These are phyloP conservation scores for Raffaelea deltoideospora DNA, from an alignment of 2,329 filamentous ascomycete genomes.

Conservation along the genomic window DNA sequence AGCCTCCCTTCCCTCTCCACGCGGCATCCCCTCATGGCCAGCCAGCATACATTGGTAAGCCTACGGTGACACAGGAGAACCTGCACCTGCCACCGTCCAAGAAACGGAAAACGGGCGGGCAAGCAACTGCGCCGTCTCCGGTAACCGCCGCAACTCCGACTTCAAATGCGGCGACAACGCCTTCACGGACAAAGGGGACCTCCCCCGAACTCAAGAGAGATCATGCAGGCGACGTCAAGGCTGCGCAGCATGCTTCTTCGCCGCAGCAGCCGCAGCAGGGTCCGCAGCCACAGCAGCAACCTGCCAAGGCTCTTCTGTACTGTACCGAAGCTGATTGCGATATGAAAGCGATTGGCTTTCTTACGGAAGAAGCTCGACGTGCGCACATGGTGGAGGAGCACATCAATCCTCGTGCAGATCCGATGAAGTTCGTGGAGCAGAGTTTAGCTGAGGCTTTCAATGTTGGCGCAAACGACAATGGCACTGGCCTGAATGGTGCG, in stretches of 20 bases:
- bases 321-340: conserved; percentile 44
- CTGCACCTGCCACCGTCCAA: conserved; percentile 40
- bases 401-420: conserved; percentile 37
- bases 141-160: conserved; percentile 20
- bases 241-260: background rate
- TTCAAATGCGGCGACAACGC: conserved; percentile 10
- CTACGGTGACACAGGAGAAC: conserved; percentile 35
- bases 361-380: conserved; percentile 36
- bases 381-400: conserved; percentile 45
- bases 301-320: conserved; percentile 25
- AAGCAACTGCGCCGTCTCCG: conserved; percentile 21
- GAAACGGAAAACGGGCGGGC: conserved; percentile 33
- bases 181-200: conserved; percentile 30
- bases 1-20: conserved; percentile 41
- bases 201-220: conserved; percentile 30
- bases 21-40: conserved; percentile 43
- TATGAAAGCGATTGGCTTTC: conserved; percentile 30
- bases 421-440: conserved; percentile 35
- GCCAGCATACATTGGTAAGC: conserved; percentile 37
- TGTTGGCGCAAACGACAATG: conserved; percentile 33
- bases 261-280: conserved; percentile 3
- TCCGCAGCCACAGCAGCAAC: conserved; percentile 13
- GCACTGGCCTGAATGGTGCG: conserved; percentile 13
- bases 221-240: conserved; percentile 12
- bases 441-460: conserved; percentile 32